Evolutionary conservation across 225 moss, liverwort and hornwort genomes (phyloP).

Genomic region (Polytrichum formosum): DNA sequence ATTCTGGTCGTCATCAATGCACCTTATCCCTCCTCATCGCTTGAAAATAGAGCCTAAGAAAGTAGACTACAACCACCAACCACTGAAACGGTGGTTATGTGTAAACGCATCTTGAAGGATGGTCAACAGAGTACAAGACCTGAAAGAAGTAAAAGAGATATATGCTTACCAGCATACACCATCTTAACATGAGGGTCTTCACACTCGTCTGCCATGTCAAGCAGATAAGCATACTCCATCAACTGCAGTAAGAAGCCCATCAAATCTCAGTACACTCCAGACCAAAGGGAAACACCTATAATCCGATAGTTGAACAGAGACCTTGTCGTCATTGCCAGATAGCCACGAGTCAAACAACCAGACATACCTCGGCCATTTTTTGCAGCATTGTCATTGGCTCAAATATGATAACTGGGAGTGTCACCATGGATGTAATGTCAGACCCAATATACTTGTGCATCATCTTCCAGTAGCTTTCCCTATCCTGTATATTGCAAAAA

Average conservation of each 20-base stretch:
- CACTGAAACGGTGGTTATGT: no score
- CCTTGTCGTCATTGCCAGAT: no score
- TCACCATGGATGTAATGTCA: constrained; percentile 95
- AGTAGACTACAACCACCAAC: no score
- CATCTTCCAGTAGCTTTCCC: constrained; percentile 98
- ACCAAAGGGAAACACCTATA: no score
- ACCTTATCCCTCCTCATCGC: no score
- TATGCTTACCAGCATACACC: constrained; percentile 42
- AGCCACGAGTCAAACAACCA: no score
- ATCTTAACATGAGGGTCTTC: constrained; percentile 54
- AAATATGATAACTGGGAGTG: constrained; percentile 84
- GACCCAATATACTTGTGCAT: constrained; percentile 99
- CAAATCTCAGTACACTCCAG: background rate
- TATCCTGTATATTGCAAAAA: constrained; percentile 46
- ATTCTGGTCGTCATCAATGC: no score
- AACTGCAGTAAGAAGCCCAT: constrained; percentile 35
- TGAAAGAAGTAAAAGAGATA: background rate
- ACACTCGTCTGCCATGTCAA: constrained; percentile 66
- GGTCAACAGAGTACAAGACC: no score
- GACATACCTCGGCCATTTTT: constrained; percentile 85
- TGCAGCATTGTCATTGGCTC: constrained; percentile 94
- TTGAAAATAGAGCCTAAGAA: no score
- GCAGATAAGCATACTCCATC: constrained; percentile 69
- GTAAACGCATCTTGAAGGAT: no score
- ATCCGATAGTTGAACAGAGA: no score